Evolutionary conservation across 805 yeast species (phyloP).

Genomic region (Pichia cabralensis): DNA sequence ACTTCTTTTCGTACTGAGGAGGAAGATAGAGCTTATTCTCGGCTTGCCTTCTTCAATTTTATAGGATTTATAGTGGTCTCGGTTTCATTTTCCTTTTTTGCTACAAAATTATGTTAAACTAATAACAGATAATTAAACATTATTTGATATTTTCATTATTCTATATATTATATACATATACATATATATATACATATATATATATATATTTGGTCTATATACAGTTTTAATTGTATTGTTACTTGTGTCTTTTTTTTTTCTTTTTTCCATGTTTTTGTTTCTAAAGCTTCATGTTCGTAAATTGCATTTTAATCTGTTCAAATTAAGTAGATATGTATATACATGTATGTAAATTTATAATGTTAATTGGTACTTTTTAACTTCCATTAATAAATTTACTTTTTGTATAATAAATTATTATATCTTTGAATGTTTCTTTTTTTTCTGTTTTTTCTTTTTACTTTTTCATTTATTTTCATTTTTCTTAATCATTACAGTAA

Average conservation of each 20-base stretch:
- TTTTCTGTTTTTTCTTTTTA: background rate
- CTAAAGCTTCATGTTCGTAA: too few relatives aligned
- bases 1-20: slow-evolving; percentile 80
- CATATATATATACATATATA: background rate
- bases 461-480: too few relatives aligned
- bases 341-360: too few relatives aligned
- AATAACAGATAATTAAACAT: background rate
- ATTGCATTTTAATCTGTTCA: too few relatives aligned
- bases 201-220: background rate
- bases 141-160: too few relatives aligned
- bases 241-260: background rate
- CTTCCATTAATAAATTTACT: too few relatives aligned
- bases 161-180: too few relatives aligned
- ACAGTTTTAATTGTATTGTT: background rate
- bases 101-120: slow-evolving; percentile 2
- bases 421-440: too few relatives aligned
- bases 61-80: slow-evolving; percentile 77
- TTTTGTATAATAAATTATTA: too few relatives aligned
- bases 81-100: slow-evolving; percentile 56
- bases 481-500: slow-evolving; percentile 25
- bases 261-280: too few relatives aligned
- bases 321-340: too few relatives aligned
- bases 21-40: slow-evolving; percentile 67
- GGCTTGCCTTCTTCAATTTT: slow-evolving; percentile 69
- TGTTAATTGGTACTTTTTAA: too few relatives aligned